Evolutionary conservation across 805 yeast species (phyloP).

Genomic region (Wickerhamiella spandovensis): DNA sequence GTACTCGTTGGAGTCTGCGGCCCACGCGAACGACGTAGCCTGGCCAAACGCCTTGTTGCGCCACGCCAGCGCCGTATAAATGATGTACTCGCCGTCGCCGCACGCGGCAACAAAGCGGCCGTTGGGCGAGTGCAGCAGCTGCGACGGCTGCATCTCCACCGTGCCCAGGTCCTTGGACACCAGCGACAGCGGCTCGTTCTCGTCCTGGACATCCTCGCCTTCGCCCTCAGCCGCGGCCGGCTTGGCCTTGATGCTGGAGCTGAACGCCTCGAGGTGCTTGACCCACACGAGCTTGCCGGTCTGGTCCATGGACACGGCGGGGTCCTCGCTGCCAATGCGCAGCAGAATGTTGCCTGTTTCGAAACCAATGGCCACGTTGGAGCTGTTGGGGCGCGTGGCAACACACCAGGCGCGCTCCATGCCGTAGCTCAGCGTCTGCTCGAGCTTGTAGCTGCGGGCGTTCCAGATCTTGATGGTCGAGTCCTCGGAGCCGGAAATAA

Average conservation of each 20-base stretch:
- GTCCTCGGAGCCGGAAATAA: slow-evolving; percentile 94
- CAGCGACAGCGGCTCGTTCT: slow-evolving; percentile 35
- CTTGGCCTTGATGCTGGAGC: slow-evolving; percentile 60
- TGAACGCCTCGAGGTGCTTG: slow-evolving; percentile 78
- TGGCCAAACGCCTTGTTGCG: slow-evolving; percentile 86
- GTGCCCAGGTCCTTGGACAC: slow-evolving; percentile 87
- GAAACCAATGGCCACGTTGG: slow-evolving; percentile 80
- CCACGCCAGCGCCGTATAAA: slow-evolving; percentile 96
- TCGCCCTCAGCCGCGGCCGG: slow-evolving; percentile 73
- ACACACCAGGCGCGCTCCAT: slow-evolving; percentile 97
- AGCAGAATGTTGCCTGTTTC: slow-evolving; percentile 88
- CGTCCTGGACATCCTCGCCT: slow-evolving; percentile 19
- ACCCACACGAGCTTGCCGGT: slow-evolving; percentile 87
- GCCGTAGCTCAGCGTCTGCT: slow-evolving; percentile 79
- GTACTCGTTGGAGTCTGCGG: slow-evolving; percentile 73
- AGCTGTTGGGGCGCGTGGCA: slow-evolving; percentile 57
- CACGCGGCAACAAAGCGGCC: slow-evolving; percentile 94
- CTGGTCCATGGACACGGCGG: slow-evolving; percentile 83
- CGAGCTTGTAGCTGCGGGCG: slow-evolving; percentile 83
- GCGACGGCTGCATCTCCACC: slow-evolving; percentile 83
- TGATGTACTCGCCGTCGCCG: slow-evolving; percentile 95
- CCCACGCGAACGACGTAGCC: slow-evolving; percentile 90
- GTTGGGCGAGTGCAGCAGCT: slow-evolving; percentile 84
- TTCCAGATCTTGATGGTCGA: slow-evolving; percentile 92
- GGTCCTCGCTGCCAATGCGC: slow-evolving; percentile 87